A percentile compares a stretch with the other conserved stretches of the same genome.
Evolutionary conservation across 2,329 filamentous ascomycete species (phyloP).

Genomic region (Passalora sequoiae): DNA sequence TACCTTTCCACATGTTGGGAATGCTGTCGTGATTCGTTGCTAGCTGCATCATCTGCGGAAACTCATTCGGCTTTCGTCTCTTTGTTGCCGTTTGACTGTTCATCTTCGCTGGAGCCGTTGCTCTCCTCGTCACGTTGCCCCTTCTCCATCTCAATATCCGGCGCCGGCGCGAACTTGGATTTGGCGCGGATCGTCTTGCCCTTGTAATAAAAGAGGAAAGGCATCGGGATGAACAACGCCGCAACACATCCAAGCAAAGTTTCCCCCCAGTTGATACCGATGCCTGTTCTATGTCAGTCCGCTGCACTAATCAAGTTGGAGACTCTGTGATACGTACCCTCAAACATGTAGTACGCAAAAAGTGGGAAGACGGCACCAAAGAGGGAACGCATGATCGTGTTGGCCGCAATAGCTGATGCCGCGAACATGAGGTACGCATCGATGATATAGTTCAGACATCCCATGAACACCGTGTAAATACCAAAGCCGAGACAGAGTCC

Average conservation of each 20-base stretch:
- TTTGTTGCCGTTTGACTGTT: slow-evolving; percentile 2
- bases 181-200: slow-evolving; percentile 42
- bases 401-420: slow-evolving; percentile 50
- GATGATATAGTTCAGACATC: slow-evolving; percentile 55
- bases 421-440: slow-evolving; percentile 52
- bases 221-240: slow-evolving; percentile 40
- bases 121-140: slow-evolving; percentile 33
- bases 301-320: background rate
- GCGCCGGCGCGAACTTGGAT: slow-evolving; percentile 40
- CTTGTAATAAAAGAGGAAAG: slow-evolving; percentile 41
- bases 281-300: slow-evolving; percentile 28
- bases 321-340: slow-evolving; percentile 25
- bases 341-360: slow-evolving; percentile 41
- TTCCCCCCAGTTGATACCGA: slow-evolving; percentile 44
- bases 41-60: no score
- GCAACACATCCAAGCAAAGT: slow-evolving; percentile 37
- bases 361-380: slow-evolving; percentile 50
- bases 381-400: slow-evolving; percentile 50
- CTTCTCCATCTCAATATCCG: slow-evolving; percentile 36
- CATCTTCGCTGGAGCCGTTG: slow-evolving; percentile 6
- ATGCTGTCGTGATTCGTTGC: no score
- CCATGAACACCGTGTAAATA: slow-evolving; percentile 54
- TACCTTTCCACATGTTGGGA: no score
- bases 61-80: no score
- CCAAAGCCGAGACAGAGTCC: slow-evolving; percentile 55